phyloP scores from a whole-genome alignment of 495 filamentous ascomycete genomes.

The Podospora fimiseda region DNA sequence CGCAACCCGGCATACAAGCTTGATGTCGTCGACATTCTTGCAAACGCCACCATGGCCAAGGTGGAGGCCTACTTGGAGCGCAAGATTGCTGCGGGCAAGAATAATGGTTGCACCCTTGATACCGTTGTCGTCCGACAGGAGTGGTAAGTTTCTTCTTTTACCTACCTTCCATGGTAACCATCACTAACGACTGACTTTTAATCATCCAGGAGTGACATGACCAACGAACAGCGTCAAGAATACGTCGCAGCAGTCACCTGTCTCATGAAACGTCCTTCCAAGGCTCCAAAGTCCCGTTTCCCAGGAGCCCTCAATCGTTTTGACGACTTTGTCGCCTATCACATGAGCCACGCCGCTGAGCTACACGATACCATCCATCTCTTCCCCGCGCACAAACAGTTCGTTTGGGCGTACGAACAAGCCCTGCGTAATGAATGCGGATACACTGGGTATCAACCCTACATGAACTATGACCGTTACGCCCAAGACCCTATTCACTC shows the following conservation, averaged over 20 bases:
- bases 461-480: conserved; percentile 42
- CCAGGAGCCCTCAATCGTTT: conserved; percentile 46
- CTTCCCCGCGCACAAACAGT: conserved; percentile 64
- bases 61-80: conserved; percentile 31
- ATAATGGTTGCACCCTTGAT: conserved; percentile 42
- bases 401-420: conserved; percentile 57
- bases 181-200: background rate
- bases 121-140: conserved; percentile 45
- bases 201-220: conserved; percentile 42
- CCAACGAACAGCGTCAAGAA: conserved; percentile 39
- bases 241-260: conserved; percentile 47
- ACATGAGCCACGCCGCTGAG: conserved; percentile 39
- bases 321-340: conserved; percentile 51
- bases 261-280: conserved; percentile 38
- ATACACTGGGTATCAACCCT: conserved; percentile 49
- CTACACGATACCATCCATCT: conserved; percentile 54
- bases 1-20: background rate
- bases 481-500: conserved; percentile 31
- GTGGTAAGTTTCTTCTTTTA: conserved; percentile 35
- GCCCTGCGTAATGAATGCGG: conserved; percentile 64
- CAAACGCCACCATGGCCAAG: conserved; percentile 31
- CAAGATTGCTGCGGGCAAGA: conserved; percentile 34
- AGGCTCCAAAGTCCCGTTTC: conserved; percentile 32
- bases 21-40: conserved; percentile 35
- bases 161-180: background rate